phyloP scores from a whole-genome alignment of 805 yeast species.

The Spathaspora sp. region DNA sequence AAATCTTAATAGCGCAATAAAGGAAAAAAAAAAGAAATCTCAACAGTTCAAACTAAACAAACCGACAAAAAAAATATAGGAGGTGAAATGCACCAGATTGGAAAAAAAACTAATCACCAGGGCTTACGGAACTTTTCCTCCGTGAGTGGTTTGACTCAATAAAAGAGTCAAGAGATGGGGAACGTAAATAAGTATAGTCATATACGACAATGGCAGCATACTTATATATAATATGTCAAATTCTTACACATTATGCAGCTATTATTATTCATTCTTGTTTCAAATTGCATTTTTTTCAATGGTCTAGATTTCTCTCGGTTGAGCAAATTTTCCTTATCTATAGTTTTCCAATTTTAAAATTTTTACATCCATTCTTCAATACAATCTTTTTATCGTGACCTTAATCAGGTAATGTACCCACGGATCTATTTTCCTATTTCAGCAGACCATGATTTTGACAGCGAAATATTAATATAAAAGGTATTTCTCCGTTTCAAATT shows the following conservation, averaged over 20 bases:
- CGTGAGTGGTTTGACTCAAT: background rate
- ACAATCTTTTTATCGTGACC: background rate
- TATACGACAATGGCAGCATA: too few relatives aligned
- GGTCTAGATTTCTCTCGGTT: background rate
- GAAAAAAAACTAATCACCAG: background rate
- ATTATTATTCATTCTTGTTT: too few relatives aligned
- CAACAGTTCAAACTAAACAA: background rate
- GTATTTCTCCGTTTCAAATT: too few relatives aligned
- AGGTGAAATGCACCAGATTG: background rate
- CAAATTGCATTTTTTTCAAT: background rate
- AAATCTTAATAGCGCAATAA: background rate
- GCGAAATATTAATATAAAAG: too few relatives aligned
- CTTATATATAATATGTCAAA: background rate
- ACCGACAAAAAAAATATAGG: background rate
- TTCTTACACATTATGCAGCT: too few relatives aligned
- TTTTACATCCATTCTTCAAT: background rate
- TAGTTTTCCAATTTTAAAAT: background rate
- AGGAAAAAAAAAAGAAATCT: background rate
- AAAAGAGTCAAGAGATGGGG: too few relatives aligned
- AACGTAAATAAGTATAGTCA: too few relatives aligned
- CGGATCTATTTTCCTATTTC: background rate
- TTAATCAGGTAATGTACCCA: background rate
- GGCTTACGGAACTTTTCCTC: background rate
- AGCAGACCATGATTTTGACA: background rate
- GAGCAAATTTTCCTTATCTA: background rate